Evolutionary conservation across 2,329 filamentous ascomycete species (phyloP).

Genomic region (Exophiala sp.): DNA sequence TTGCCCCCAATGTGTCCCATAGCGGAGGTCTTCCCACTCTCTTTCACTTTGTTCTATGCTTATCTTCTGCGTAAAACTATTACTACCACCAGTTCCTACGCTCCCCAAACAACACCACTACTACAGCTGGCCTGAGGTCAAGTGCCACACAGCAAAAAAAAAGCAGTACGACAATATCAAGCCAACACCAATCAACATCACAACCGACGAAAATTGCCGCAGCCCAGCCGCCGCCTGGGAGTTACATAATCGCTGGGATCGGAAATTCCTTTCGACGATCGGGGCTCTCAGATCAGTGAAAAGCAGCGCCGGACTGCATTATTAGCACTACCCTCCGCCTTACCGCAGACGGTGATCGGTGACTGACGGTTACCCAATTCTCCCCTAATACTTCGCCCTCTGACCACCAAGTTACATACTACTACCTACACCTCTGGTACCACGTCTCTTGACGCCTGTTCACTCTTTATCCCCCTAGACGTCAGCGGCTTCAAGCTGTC

Average conservation of each 20-base stretch:
- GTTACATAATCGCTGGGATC: conserved; percentile 8
- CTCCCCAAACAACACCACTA: background rate
- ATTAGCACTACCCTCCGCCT: background rate
- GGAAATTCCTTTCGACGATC: conserved; percentile 3
- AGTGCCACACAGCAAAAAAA: background rate
- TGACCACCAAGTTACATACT: background rate
- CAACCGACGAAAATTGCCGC: conserved; percentile 5
- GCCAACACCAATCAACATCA: background rate
- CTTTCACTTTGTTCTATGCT: no score
- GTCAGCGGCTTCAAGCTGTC: conserved; percentile 3
- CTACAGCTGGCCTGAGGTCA: conserved; percentile 3
- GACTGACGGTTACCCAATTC: background rate
- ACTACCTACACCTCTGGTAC: background rate
- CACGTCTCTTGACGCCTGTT: conserved; percentile 10
- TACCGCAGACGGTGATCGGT: background rate
- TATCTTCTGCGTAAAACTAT: no score
- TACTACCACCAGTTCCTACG: no score
- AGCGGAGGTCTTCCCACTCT: background rate
- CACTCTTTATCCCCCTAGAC: background rate
- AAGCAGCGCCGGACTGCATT: no score
- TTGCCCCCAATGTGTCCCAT: background rate
- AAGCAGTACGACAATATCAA: background rate
- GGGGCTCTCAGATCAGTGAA: background rate
- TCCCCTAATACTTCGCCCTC: background rate
- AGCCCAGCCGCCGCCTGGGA: background rate